Percentiles rank a stretch among this genome's conserved stretches.
Conservation (phyloP, 306 rosid species). For the Sindora glabra region DNA sequence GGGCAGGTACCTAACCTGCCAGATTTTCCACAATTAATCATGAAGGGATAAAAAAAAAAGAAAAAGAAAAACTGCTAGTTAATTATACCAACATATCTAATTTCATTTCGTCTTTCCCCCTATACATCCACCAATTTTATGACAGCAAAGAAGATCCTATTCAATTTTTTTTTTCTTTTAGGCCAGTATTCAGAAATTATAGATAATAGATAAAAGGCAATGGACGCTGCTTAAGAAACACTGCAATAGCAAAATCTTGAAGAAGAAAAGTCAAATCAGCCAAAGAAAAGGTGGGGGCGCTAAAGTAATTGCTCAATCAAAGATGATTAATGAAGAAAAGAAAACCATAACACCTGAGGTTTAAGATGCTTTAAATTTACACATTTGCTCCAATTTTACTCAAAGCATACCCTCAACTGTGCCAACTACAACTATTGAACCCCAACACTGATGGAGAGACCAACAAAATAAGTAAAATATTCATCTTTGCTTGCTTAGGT, state of each 20-base stretch:
- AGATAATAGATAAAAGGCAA: slow-evolving; percentile 3
- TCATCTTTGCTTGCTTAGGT: neutral
- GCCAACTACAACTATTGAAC: neutral
- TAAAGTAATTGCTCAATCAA: neutral
- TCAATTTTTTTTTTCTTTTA: too few relatives aligned
- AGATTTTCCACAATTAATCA: too few relatives aligned
- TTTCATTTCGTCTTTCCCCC: neutral
- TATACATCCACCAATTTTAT: neutral
- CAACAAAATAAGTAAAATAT: neutral
- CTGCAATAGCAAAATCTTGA: too few relatives aligned
- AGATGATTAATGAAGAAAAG: neutral
- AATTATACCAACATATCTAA: too few relatives aligned
- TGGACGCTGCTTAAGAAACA: neutral
- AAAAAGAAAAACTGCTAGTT: too few relatives aligned
- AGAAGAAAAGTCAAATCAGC: too few relatives aligned
- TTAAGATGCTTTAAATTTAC: neutral
- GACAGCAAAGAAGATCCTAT: slow-evolving; percentile 8
- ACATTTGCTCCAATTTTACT: neutral
- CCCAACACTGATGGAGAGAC: neutral
- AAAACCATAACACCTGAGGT: neutral
- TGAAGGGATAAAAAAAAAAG: too few relatives aligned
- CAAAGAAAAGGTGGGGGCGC: neutral
- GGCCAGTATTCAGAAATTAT: too few relatives aligned
- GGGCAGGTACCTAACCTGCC: neutral
- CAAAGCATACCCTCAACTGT: neutral